Base-by-base conservation (phyloP, 1,284 basidiomycete genomes). In the Polyporus tsugae region DNA sequence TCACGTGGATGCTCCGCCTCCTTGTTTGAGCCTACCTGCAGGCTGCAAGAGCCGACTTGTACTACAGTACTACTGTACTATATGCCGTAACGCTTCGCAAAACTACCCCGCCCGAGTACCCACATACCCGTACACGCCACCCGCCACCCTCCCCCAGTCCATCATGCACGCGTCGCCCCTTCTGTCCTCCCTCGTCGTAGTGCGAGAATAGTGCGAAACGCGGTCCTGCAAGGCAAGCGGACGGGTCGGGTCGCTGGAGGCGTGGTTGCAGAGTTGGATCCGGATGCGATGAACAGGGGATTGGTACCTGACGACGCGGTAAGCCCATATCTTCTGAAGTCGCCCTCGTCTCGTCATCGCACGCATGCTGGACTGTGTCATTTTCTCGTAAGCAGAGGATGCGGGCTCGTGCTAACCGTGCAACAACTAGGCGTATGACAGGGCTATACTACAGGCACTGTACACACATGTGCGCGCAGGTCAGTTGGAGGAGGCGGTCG, bases 381-480 rank as follows among this genome's bases (percentile, higher is more conserved):
- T 10, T 25, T 49, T 10, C 22, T 25, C 5, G 44, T 49, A 22
- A 6, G 29, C 19, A 41, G 33, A 33, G n/a, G 59, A 65, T 6
- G 11, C 33, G 42, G 22, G 3, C 38, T 65, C 7, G 13, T 29
- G 53, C 52, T 39, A 19, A 13, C 17, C 41, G 29, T 39, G 19
- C 29, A 38, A 22, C 13, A 25, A 29, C 13, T 25, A 94, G 92
- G 89, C 86, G 60, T 94, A 93, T 75, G 95, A 97, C 77, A 94
- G 91, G 76, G 87, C 86, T 15, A 80, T 97, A 19, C 80, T 88
- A 0, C 89, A 94, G 67, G 88, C 91, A 0, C 78, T 97, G 19
- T 96, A 94, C 79, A 87, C 90, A 44, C 92, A 92, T 73, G 83
- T 96, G 9, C 88, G 95, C 39, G 90, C 92, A 4, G 97, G 97